Base-by-base conservation (phyloP, 2,329 filamentous ascomycete species). In the Claviceps cyperi region DNA sequence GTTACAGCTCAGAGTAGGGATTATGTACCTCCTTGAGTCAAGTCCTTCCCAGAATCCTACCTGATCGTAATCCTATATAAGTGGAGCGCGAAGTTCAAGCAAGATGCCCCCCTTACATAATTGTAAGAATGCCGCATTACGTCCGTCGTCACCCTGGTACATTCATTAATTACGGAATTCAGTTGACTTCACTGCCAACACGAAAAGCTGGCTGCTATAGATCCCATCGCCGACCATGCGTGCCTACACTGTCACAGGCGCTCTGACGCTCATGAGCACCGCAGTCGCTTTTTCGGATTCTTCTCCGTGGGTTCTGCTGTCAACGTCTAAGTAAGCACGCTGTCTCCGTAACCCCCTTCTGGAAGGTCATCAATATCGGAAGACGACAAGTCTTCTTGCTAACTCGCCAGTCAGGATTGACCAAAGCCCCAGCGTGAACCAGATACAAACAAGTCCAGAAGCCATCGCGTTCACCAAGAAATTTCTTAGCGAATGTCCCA, bases 281-380 rank as follows among this genome's bases (percentile, higher is more conserved):
- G 80, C 75, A 43, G 71, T 80, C 54, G 90, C 87, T 24, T 92
- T 95, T 65, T 81, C 79, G 55, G 84, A 95, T 67, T 88, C 90
- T 2, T 90, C 87, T 50, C 91, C 92, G 17, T 92, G 95, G 67
- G 77, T 95, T 63, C 71, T 96, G 57, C 83, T 94, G 65, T 96
- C 91, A 35, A 91, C 84, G 44, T 77, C 84, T 54, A 73, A 82
- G 90, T 95, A 82, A 60, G 83, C 62, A 49, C 53, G 50, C 54
- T 50, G 51, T n/a, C 43, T 35, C 52, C 50, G 46, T 47, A 22
- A 17, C 47, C 14, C 11, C 6, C 17, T 17, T 11, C 21, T 14
- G 45, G 49, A 51, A 47, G 49, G 37, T 47, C 54, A 48, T 7
- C 38, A n/a, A 14, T 5, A 17, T 41, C 43, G 46, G 24, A 22